Base-by-base conservation (phyloP, 2,329 filamentous ascomycete species). In the Colletotrichum phormii region DNA sequence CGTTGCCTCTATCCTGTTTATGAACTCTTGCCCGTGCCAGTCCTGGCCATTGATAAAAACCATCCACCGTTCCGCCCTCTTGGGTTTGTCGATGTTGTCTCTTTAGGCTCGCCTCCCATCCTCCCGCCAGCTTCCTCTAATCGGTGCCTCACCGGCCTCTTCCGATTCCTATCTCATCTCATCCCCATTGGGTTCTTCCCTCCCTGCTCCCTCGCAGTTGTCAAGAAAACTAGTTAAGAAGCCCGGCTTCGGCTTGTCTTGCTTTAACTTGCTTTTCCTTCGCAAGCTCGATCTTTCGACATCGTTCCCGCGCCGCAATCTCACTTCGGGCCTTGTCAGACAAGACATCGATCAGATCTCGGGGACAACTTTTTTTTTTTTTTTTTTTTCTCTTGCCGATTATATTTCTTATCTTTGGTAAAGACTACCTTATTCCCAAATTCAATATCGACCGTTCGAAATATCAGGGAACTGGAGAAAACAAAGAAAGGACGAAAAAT, bases 1-100 rank as follows among this genome's bases (percentile, higher is more conserved):
- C 59, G 42, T 62, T 49, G 26, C 59, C 37, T 62, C 29, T 62
- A n/a, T 49, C 26, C 53, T 49, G 35, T n/a, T 12, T 12, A 42
- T 42, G 13, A 26, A 26, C 37, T 33, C 46, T 54, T 66, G 64
- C 62, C 61, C 51, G 53, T 59, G 26, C 42, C 53, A 37, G 53
- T 46, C 70, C 42, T 55, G 12, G 65, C 54, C 31, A 49, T 42
- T 60, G 60, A 72, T 72, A 72, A 72, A 71, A 72, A 60, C 70
- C 70, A 64, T 46, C 26, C 46, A 51, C 15, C 42, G 46, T 61
- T 37, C 66, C 66, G 33, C 49, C 33, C 71, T 31, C 55, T 37
- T 31, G 33, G 65, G 37, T 42, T 35, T 11, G 11, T 46, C 24
- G 24, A 54, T 59, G 29, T 58, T 26, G 49, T 46, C 54, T 37